Conservation (phyloP, 116 monocot genomes). For the Posidonia oceanica region DNA sequence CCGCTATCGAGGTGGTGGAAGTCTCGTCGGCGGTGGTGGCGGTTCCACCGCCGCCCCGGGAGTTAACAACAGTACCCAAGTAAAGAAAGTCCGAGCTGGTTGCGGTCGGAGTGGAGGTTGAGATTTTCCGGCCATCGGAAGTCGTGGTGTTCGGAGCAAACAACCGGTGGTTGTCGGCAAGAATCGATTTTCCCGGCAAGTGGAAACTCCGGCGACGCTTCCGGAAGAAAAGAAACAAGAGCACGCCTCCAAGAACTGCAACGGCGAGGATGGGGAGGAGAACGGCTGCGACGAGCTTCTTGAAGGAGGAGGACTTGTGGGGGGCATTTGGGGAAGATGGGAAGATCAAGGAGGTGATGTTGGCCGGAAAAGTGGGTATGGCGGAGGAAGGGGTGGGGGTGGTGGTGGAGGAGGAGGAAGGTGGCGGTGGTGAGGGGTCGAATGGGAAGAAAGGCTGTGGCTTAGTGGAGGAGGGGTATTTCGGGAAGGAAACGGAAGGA, state of each 20-base stretch:
- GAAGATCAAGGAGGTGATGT: slow-evolving; percentile 36
- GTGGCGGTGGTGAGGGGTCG: slow-evolving; percentile 20
- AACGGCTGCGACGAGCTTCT: slow-evolving; percentile 16
- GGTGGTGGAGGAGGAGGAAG: slow-evolving; percentile 11
- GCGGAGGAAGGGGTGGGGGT: slow-evolving; percentile 7
- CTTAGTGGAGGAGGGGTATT: slow-evolving; percentile 20
- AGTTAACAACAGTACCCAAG: slow-evolving; percentile 31
- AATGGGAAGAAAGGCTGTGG: slow-evolving; percentile 31
- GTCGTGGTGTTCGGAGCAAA: slow-evolving; percentile 28
- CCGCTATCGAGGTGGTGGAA: slow-evolving; percentile 1
- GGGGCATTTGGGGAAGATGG: slow-evolving; percentile 21
- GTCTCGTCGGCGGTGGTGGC: neutral
- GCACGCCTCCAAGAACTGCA: neutral
- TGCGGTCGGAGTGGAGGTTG: slow-evolving; percentile 8
- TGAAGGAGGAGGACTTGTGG: slow-evolving; percentile 1
- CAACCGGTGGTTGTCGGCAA: slow-evolving; percentile 31
- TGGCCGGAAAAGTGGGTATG: slow-evolving; percentile 41
- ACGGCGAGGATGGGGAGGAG: slow-evolving; percentile 19
- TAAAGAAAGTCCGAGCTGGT: slow-evolving; percentile 43
- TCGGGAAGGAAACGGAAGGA: slow-evolving; percentile 16
- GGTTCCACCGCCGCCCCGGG: neutral
- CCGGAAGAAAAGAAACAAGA: slow-evolving; percentile 8
- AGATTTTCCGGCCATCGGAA: slow-evolving; percentile 19
- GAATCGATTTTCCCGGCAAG: neutral
- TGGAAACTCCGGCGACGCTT: slow-evolving; percentile 10